A percentile compares a stretch with the other conserved stretches of the same genome.
Evolutionary conservation across 176 grass and related monocot species (phyloP).

Genomic region (Eremochloa ophiuroides): DNA sequence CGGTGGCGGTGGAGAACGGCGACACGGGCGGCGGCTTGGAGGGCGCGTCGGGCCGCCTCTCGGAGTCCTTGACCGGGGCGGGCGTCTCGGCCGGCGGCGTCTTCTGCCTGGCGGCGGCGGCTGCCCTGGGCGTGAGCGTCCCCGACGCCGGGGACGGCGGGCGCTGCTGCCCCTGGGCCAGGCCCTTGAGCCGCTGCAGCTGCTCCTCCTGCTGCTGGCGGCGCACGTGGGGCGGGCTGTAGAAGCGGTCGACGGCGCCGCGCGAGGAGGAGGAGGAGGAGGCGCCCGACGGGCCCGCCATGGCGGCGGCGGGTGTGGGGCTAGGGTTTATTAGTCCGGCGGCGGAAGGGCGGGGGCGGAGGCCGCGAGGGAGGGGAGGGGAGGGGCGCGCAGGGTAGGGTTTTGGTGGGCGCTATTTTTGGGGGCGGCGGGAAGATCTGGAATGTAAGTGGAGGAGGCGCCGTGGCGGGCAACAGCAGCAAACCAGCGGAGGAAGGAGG

Average conservation of each 20-base stretch:
- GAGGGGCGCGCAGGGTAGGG: neutral
- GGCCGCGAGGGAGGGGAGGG: neutral
- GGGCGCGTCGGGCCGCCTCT: slow-evolving; percentile 21
- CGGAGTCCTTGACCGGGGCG: neutral
- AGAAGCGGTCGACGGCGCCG: slow-evolving; percentile 53
- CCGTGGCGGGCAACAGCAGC: slow-evolving; percentile 15
- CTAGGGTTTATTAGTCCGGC: neutral
- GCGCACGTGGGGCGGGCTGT: slow-evolving; percentile 64
- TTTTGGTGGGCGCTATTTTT: slow-evolving; percentile 3
- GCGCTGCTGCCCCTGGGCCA: neutral
- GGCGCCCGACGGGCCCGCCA: slow-evolving; percentile 35
- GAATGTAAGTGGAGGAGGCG: slow-evolving; percentile 8
- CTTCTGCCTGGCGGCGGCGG: slow-evolving; percentile 10
- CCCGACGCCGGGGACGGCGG: neutral
- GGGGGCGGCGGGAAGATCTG: slow-evolving; percentile 42
- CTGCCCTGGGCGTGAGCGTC: neutral
- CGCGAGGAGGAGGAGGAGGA: slow-evolving; percentile 25
- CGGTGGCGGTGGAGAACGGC: neutral
- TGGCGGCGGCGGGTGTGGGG: neutral
- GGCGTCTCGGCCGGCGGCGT: neutral
- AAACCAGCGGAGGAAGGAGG: neutral
- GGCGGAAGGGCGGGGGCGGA: neutral
- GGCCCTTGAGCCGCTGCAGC: slow-evolving; percentile 11
- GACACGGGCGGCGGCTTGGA: slow-evolving; percentile 21
- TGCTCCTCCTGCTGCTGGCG: slow-evolving; percentile 52